A percentile compares a stretch with the other conserved stretches of the same genome.
These are phyloP conservation scores for Penicillium polonicum DNA, from an alignment of 2,329 filamentous ascomycete genomes.

Conservation along the genomic window DNA sequence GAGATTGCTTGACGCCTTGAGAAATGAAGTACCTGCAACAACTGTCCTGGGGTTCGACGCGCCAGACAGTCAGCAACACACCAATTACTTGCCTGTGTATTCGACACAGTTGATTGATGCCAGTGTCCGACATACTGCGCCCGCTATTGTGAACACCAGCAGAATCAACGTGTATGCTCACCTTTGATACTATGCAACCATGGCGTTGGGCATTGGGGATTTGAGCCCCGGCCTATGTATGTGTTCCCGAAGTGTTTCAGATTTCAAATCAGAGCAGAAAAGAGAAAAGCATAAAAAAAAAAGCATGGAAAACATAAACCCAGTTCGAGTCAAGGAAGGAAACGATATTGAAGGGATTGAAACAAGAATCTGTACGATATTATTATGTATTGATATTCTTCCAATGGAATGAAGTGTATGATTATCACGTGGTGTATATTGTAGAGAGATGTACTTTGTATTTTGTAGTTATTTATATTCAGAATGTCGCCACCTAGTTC, in stretches of 20 bases:
- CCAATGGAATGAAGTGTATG: background rate
- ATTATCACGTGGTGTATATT: background rate
- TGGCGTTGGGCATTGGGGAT: background rate
- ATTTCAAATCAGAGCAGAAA: background rate
- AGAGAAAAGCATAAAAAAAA: background rate
- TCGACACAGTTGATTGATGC: background rate
- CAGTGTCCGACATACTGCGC: background rate
- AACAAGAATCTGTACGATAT: background rate
- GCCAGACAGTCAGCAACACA: background rate
- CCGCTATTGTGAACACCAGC: slow-evolving; percentile 4
- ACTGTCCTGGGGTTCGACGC: background rate
- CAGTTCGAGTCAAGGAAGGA: background rate
- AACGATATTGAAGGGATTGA: background rate
- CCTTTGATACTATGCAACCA: background rate
- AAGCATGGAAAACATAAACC: background rate
- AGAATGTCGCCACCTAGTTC: background rate
- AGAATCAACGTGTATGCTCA: background rate
- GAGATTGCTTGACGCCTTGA: background rate
- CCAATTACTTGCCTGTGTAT: background rate
- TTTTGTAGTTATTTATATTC: background rate
- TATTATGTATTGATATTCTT: background rate
- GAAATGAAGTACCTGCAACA: background rate
- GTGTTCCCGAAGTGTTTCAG: background rate
- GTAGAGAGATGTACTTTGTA: background rate
- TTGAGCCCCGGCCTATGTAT: background rate